Base-by-base conservation (phyloP, 345 rosid genomes). In the Sisymbrium irio region DNA sequence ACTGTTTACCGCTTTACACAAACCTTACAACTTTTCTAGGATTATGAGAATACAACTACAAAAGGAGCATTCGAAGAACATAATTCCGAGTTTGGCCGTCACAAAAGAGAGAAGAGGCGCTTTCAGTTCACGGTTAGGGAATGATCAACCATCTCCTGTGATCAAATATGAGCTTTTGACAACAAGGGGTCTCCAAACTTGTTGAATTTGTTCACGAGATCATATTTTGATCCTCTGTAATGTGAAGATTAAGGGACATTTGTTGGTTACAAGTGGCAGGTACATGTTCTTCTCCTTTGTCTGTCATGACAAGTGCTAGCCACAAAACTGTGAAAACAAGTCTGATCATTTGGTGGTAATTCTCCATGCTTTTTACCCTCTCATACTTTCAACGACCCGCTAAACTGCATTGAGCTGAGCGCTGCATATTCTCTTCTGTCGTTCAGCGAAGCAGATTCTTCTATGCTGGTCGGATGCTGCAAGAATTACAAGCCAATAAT, bases 401-500 rank as follows among this genome's bases (percentile, higher is more conserved):
- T 35, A 14, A 19, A 22, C 32, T 35, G 58, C 58, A 32, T 20
- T 32, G 68, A 64, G 56, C 55, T 46, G 42, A 47, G 69, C 7
- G 58, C 35, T 22, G 44, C 32, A 13, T 46, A 46, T 47, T 47
- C 17, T 65, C 32, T 65, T 47, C 42, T 33, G 19, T 32, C 28
- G 40, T 46, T 32, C 27, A 32, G 69, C 57, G 12, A 46, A 13
- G 44, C 44, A 66, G 59, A 50, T 20, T 50, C 46, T 37, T 66
- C 46, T 22, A 28, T n/a, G 22, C 36, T 41, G 14, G 49, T 40
- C 19, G 11, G 28, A 2, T 64, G 56, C 71, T 50, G 69, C 57
- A 65, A 47, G 57, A 32, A 64, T 47, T 45, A 65, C 44, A 35
- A 20, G 59, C 70, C 70, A 65, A 65, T 19, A 65, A 35, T 36